Evolutionary conservation across 371 early-diverging fungal genomes (phyloP).

Genomic region (Circinella umbellata): DNA sequence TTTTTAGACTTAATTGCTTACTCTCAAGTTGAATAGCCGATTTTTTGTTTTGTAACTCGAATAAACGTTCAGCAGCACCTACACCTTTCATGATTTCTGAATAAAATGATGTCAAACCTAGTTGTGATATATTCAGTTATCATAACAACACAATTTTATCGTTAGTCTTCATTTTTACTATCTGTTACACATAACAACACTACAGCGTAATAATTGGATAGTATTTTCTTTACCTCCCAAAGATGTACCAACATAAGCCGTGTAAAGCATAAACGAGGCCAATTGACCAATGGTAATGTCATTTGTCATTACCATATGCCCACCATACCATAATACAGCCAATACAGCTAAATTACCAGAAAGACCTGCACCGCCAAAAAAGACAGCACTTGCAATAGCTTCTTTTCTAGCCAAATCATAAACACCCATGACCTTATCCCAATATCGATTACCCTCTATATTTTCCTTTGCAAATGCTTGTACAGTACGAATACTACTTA

Average conservation of each 20-base stretch:
- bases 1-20: slow-evolving; percentile 13
- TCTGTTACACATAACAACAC: no score
- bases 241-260: slow-evolving; percentile 79
- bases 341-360: slow-evolving; percentile 77
- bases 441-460: slow-evolving; percentile 61
- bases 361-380: slow-evolving; percentile 81
- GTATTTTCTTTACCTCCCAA: slow-evolving; percentile 48
- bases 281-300: slow-evolving; percentile 80
- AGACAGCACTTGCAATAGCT: slow-evolving; percentile 72
- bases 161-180: no score
- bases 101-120: slow-evolving; percentile 76
- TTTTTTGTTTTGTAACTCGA: slow-evolving; percentile 66
- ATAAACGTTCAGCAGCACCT: slow-evolving; percentile 77
- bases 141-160: background rate
- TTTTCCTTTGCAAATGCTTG: slow-evolving; percentile 77
- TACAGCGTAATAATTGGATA: no score
- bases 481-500: slow-evolving; percentile 78
- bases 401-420: slow-evolving; percentile 69
- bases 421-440: slow-evolving; percentile 56
- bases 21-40: slow-evolving; percentile 53
- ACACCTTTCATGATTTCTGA: slow-evolving; percentile 86
- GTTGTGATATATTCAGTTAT: background rate
- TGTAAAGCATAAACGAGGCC: slow-evolving; percentile 84
- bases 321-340: slow-evolving; percentile 80
- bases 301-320: slow-evolving; percentile 72